phyloP scores from a whole-genome alignment of 352 stramenopile genomes.

The Phytophthora rubi region DNA sequence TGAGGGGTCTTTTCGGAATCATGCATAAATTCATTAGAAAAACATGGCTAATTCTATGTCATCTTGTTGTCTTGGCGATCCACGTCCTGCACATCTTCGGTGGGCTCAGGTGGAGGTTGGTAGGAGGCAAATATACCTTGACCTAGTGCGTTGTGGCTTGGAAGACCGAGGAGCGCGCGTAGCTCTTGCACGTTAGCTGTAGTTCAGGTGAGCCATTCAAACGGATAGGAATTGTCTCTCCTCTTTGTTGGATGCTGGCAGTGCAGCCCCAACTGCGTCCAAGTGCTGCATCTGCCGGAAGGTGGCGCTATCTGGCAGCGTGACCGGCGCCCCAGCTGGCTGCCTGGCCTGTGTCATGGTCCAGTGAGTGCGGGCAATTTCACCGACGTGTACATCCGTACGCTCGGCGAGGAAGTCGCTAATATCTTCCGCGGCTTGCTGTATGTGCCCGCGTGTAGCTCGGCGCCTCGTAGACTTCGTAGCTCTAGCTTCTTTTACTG shows the following conservation, averaged over 20 bases:
- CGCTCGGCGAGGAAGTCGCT: not conserved
- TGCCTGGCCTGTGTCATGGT: constrained; percentile 7
- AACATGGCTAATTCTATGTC: not conserved
- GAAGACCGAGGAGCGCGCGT: constrained; percentile 5
- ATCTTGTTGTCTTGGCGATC: constrained; percentile 11
- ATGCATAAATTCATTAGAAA: not conserved
- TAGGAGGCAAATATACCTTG: constrained; percentile 14
- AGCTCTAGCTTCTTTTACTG: not conserved
- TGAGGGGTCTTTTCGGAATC: not conserved
- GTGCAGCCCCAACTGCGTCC: not conserved
- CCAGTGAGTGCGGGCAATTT: constrained; percentile 10
- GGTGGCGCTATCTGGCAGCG: not conserved
- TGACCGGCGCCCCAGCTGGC: not conserved
- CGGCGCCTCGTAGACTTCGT: not conserved
- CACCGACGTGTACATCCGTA: constrained; percentile 4
- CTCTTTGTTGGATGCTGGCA: not conserved
- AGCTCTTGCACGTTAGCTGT: constrained; percentile 5
- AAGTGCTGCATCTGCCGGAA: constrained; percentile 7
- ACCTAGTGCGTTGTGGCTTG: not conserved
- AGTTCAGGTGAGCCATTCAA: constrained; percentile 8
- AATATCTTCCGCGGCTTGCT: constrained; percentile 10
- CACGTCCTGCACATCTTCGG: constrained; percentile 16
- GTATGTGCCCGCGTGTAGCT: not conserved
- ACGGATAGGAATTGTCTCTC: not conserved
- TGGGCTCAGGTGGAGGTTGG: constrained; percentile 5